Percentiles rank a stretch among this genome's conserved stretches.
Conservation (phyloP, 2,329 filamentous ascomycete species). For the Colletotrichum scovillei region DNA sequence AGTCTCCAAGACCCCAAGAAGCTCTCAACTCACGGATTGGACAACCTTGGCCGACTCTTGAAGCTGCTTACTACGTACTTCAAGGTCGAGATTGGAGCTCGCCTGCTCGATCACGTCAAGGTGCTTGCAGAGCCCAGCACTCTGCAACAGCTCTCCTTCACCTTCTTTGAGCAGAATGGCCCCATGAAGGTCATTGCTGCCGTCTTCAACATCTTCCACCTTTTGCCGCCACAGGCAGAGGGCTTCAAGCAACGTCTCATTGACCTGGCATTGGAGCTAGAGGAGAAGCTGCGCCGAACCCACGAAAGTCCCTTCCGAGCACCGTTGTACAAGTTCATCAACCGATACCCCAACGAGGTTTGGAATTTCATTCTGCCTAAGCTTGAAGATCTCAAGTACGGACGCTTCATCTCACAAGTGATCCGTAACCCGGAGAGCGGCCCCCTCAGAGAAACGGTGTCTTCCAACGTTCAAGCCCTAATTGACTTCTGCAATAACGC, state of each 20-base stretch:
- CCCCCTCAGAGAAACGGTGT: slow-evolving; percentile 79
- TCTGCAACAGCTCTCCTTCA: slow-evolving; percentile 93
- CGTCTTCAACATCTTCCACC: slow-evolving; percentile 96
- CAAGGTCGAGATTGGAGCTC: slow-evolving; percentile 95
- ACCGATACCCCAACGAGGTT: slow-evolving; percentile 89
- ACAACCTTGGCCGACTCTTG: slow-evolving; percentile 89
- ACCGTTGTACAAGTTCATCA: slow-evolving; percentile 92
- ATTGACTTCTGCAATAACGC: slow-evolving; percentile 74
- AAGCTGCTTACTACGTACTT: slow-evolving; percentile 98
- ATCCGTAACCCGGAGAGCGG: slow-evolving; percentile 80
- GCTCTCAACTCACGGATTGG: slow-evolving; percentile 87
- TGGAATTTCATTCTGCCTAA: slow-evolving; percentile 84
- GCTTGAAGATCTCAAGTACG: slow-evolving; percentile 87
- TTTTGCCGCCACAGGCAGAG: slow-evolving; percentile 90
- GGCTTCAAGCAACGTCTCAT: slow-evolving; percentile 92
- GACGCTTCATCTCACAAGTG: slow-evolving; percentile 90
- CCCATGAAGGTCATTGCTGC: slow-evolving; percentile 96
- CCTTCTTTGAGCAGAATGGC: slow-evolving; percentile 89
- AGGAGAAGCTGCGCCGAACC: slow-evolving; percentile 86
- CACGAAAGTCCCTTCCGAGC: slow-evolving; percentile 91
- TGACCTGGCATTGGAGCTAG: slow-evolving; percentile 88
- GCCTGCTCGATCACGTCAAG: slow-evolving; percentile 94
- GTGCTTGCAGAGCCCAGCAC: slow-evolving; percentile 83
- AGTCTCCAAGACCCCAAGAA: slow-evolving; percentile 95
- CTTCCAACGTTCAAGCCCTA: slow-evolving; percentile 78